These are phyloP conservation scores for Termitomyces titanicus DNA, from an alignment of 768 basidiomycete genomes.

Conservation along the genomic window DNA sequence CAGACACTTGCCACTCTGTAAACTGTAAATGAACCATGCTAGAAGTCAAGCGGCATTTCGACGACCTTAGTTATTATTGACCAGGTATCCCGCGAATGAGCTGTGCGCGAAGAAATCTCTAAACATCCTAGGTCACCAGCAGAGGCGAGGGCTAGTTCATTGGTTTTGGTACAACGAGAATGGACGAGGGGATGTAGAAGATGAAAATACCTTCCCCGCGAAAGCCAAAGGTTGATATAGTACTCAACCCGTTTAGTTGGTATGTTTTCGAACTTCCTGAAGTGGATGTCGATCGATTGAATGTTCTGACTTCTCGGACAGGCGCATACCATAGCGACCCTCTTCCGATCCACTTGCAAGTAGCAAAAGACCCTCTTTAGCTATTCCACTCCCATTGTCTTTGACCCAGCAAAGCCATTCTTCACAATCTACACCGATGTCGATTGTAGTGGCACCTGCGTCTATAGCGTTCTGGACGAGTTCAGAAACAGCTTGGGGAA, in stretches of 20 bases:
- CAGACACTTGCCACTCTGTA: conserved; percentile 60
- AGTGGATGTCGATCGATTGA: neutral
- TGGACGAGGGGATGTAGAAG: neutral
- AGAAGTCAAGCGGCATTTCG: neutral
- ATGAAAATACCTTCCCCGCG: conserved; percentile 78
- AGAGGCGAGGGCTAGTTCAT: conserved; percentile 70
- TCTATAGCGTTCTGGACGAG: conserved; percentile 90
- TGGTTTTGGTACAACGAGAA: neutral
- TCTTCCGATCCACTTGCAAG: conserved; percentile 49
- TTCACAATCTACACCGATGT: conserved; percentile 68
- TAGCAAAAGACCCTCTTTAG: conserved; percentile 49
- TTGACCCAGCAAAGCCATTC: conserved; percentile 83
- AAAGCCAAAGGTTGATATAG: conserved; percentile 76
- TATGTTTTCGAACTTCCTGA: conserved; percentile 76
- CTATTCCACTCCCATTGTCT: conserved; percentile 83
- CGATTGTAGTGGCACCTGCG: conserved; percentile 65
- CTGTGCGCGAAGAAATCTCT: conserved; percentile 79
- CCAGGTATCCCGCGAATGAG: conserved; percentile 60
- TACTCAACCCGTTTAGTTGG: conserved; percentile 42
- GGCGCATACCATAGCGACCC: conserved; percentile 66
- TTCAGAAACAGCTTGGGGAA: conserved; percentile 78
- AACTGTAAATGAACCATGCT: neutral
- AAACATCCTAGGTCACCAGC: conserved; percentile 74
- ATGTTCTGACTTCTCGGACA: neutral
- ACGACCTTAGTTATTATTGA: conserved; percentile 75